Evolutionary conservation across 2,329 filamentous ascomycete species (phyloP), one percentile per base, ranked within the genome.

Genomic region (Stachybotrys chlorohalonatus): DNA sequence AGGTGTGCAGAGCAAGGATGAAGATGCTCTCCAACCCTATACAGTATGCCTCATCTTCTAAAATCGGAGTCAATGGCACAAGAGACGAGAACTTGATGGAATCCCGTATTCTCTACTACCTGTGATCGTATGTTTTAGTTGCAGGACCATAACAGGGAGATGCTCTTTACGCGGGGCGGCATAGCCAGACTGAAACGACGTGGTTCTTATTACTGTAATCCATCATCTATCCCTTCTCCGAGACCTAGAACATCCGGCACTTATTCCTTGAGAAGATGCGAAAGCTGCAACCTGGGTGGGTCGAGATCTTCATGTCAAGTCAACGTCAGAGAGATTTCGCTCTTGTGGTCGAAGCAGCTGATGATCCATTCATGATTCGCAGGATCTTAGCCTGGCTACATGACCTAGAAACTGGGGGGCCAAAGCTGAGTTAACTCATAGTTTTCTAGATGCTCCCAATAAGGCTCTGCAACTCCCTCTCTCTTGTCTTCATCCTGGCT

Each of bases 251-350:
- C 13, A 36, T 51, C 32, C n/a, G 8, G 31, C n/a, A n/a, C n/a
- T 30, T 51, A 32, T 51, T 51, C 32, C 49, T 51, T n/a, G n/a
- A 51, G 7, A 51, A 51, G 49, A 51, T 51, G 49, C 49, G 49
- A 31, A 30, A 36, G 17, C 49, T 31, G n/a, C 49, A 51, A n/a
- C 49, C 49, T 51, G 24, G 49, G 16, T 51, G 49, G 49, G 49
- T 51, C 11, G 49, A 51, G 49, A 51, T 51, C 32, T 51, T 32
- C 16, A 31, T 31, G 32, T 30, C 49, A 51, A 51, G 49, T 31
- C 49, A 51, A 36, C 31, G 49, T 16, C 49, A 51, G 32, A 32
- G 49, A 32, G 49, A 51, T 51, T 51, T 51, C 30, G 31, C 15
- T 16, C 31, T 51, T 30, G 49, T 30, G 5, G 32, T 51, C 24